Conservation (phyloP, 257 asterid genomes). For the Gentiana macrophylla region DNA sequence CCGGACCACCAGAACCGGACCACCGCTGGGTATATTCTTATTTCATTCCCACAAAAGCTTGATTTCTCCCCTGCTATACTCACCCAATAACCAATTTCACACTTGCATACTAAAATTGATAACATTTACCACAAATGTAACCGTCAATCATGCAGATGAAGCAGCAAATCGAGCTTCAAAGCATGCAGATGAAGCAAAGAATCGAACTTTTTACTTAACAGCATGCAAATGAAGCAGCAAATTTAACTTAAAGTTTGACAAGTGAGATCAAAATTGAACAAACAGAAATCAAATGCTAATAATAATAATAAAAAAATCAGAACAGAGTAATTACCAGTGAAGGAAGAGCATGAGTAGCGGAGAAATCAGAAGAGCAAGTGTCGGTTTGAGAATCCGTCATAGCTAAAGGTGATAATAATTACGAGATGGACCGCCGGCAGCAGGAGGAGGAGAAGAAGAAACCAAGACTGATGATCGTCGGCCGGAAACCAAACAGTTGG, state of each 20-base stretch:
- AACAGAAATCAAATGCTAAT: neutral
- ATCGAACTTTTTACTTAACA: neutral
- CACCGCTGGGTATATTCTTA: no score
- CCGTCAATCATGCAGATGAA: neutral
- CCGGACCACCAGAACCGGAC: no score
- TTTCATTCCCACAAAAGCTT: no score
- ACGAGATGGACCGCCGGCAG: constrained; percentile 2
- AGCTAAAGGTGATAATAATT: neutral
- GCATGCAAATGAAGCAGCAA: neutral
- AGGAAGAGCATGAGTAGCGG: constrained; percentile 11
- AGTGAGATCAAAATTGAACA: neutral
- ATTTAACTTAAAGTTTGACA: neutral
- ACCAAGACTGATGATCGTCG: no score
- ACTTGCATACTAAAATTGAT: no score
- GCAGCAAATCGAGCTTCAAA: neutral
- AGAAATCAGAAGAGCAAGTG: constrained; percentile 22
- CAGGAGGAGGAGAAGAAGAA: neutral
- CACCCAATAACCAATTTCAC: no score
- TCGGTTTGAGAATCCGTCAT: constrained; percentile 23
- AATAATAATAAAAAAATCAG: no score
- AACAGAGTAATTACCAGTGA: constrained; percentile 7
- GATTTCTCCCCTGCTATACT: no score
- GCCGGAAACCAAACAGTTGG: no score
- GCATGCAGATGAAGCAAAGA: neutral
- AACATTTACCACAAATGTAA: no score